phyloP scores from a whole-genome alignment of 495 filamentous ascomycete species.

The Penicillium paradoxum region DNA sequence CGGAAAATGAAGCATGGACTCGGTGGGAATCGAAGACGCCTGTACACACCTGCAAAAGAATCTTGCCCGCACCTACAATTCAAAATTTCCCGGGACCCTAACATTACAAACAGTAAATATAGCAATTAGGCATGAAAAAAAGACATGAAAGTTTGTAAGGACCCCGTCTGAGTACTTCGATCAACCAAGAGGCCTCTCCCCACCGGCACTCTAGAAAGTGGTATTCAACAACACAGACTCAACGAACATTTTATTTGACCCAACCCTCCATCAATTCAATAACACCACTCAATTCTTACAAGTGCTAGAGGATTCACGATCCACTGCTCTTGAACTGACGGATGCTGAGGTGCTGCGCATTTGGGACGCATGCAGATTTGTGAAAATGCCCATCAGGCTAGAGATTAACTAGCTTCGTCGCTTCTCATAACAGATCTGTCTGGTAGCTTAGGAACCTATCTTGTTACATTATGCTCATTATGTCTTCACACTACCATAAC shows the following conservation, averaged over 20 bases:
- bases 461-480: too few relatives aligned
- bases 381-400: too few relatives aligned
- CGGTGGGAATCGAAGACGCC: constrained; percentile 8
- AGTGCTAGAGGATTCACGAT: not conserved
- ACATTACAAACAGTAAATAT: too few relatives aligned
- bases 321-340: constrained; percentile 1
- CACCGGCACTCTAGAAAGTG: constrained; percentile 17
- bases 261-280: constrained; percentile 17
- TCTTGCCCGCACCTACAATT: constrained; percentile 18
- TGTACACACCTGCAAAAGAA: constrained; percentile 17
- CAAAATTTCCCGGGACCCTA: too few relatives aligned
- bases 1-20: constrained; percentile 27
- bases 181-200: constrained; percentile 9
- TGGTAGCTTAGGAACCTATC: too few relatives aligned
- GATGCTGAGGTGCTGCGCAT: constrained; percentile 23
- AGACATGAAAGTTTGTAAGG: not conserved
- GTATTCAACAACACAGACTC: constrained; percentile 33
- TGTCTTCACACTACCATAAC: too few relatives aligned
- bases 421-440: too few relatives aligned
- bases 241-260: constrained; percentile 34
- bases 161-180: not conserved
- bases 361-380: constrained; percentile 38
- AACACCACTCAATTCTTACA: not conserved
- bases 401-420: too few relatives aligned
- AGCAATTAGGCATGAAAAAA: too few relatives aligned